phyloP scores from a whole-genome alignment of 2,329 filamentous ascomycete genomes.

The Chrysosporium queenslandicum region DNA sequence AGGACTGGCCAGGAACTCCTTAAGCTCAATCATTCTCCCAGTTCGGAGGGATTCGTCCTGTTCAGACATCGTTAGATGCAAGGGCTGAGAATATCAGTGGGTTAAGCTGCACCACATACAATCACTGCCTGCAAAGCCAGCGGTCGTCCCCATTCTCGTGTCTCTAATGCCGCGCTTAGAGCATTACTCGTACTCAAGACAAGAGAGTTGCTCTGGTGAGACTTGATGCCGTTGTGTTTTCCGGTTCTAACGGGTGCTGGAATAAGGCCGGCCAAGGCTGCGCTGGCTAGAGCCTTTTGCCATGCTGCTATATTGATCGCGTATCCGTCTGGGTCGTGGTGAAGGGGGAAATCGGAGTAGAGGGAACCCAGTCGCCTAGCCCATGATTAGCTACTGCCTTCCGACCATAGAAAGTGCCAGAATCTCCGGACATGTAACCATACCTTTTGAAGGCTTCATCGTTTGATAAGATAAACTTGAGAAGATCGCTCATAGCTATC shows the following conservation, averaged over 20 bases:
- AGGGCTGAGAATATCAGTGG: not conserved
- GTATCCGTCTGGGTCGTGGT: slow-evolving; percentile 80
- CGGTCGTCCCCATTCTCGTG: slow-evolving; percentile 68
- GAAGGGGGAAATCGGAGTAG: slow-evolving; percentile 74
- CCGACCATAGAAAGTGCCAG: not conserved
- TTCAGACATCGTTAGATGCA: not conserved
- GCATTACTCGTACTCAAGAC: slow-evolving; percentile 48
- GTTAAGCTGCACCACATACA: slow-evolving; percentile 27
- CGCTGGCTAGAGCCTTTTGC: slow-evolving; percentile 62
- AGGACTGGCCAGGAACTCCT: slow-evolving; percentile 54
- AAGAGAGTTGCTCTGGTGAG: slow-evolving; percentile 39
- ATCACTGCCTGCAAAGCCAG: slow-evolving; percentile 70
- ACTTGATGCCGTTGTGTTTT: slow-evolving; percentile 13
- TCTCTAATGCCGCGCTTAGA: slow-evolving; percentile 62
- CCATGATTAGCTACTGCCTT: not conserved
- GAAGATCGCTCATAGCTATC: slow-evolving; percentile 46
- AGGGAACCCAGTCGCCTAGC: slow-evolving; percentile 61
- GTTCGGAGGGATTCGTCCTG: slow-evolving; percentile 59
- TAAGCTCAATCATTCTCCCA: slow-evolving; percentile 59
- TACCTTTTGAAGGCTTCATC: slow-evolving; percentile 48
- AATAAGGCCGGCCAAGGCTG: slow-evolving; percentile 54
- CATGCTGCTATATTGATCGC: slow-evolving; percentile 69
- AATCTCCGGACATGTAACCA: not conserved
- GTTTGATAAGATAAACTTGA: slow-evolving; percentile 54
- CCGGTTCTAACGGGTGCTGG: slow-evolving; percentile 29